phyloP scores from a whole-genome alignment of 2,329 filamentous ascomycete genomes.

The Botrytis porri region DNA sequence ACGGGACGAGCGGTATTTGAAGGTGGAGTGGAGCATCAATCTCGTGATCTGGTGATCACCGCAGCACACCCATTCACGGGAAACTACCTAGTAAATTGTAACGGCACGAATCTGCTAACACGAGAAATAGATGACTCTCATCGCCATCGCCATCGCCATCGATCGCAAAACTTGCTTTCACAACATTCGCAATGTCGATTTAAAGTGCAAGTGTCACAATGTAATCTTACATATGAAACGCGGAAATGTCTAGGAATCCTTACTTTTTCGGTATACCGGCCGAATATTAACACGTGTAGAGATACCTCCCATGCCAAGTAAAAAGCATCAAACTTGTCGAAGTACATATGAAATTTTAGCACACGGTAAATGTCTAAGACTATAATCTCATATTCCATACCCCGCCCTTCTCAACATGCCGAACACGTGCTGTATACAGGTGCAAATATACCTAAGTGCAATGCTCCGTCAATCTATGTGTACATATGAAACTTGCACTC shows the following conservation, averaged over 20 bases:
- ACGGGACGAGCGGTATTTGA: neutral
- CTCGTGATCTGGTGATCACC: slow-evolving; percentile 16
- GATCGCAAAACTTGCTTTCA: slow-evolving; percentile 12
- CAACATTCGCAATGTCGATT: neutral
- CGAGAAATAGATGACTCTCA: neutral
- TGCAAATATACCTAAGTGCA: neutral
- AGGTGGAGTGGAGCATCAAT: slow-evolving; percentile 9
- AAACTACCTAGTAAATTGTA: neutral
- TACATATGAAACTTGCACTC: neutral
- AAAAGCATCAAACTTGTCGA: neutral
- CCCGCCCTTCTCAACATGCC: neutral
- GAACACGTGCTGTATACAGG: slow-evolving; percentile 1
- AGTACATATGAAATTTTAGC: neutral
- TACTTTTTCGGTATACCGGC: neutral
- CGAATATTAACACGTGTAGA: neutral
- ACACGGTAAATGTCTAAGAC: neutral
- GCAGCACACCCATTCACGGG: slow-evolving; percentile 1
- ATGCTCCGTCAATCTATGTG: neutral
- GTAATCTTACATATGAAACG: neutral
- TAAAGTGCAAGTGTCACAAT: neutral
- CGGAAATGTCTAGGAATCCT: slow-evolving; percentile 5
- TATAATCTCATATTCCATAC: neutral
- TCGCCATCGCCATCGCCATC: neutral
- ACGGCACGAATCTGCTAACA: neutral
- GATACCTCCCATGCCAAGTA: neutral